phyloP scores from a whole-genome alignment of 495 filamentous ascomycete genomes.

The Penicillium coprophilum region DNA sequence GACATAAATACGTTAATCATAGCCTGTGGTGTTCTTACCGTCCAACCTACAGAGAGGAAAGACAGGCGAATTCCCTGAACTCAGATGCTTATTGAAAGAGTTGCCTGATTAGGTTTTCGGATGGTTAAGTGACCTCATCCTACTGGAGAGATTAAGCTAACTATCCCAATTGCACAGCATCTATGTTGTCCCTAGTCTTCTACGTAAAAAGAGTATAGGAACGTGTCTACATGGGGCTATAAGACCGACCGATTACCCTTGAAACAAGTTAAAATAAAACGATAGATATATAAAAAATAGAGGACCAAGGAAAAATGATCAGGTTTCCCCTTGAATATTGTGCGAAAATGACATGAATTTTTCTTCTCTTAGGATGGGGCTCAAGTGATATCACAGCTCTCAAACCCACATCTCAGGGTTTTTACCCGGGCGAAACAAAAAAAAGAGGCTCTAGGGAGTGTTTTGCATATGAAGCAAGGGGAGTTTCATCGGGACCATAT shows the following conservation, averaged over 20 bases:
- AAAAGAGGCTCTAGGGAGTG: neutral
- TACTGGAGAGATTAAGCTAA: neutral
- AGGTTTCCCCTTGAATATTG: neutral
- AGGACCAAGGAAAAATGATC: too few species aligned
- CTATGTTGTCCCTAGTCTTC: neutral
- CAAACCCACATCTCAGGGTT: neutral
- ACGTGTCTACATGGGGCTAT: too few species aligned
- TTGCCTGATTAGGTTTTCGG: neutral
- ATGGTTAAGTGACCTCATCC: neutral
- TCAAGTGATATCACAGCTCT: neutral
- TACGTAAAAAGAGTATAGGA: too few species aligned
- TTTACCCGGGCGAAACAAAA: neutral
- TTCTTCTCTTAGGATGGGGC: neutral
- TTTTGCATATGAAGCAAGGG: conserved; percentile 10
- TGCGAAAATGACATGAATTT: neutral
- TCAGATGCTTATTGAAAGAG: neutral
- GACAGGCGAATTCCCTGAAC: neutral
- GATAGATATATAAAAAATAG: neutral
- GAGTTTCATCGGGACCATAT: conserved; percentile 7
- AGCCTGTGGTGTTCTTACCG: neutral
- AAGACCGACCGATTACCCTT: too few species aligned
- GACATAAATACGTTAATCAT: neutral
- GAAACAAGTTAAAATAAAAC: neutral
- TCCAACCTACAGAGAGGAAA: neutral
- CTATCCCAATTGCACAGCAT: neutral